Evolutionary conservation across 805 yeast genomes (phyloP).

Genomic region (Priceomyces fermenticarens): DNA sequence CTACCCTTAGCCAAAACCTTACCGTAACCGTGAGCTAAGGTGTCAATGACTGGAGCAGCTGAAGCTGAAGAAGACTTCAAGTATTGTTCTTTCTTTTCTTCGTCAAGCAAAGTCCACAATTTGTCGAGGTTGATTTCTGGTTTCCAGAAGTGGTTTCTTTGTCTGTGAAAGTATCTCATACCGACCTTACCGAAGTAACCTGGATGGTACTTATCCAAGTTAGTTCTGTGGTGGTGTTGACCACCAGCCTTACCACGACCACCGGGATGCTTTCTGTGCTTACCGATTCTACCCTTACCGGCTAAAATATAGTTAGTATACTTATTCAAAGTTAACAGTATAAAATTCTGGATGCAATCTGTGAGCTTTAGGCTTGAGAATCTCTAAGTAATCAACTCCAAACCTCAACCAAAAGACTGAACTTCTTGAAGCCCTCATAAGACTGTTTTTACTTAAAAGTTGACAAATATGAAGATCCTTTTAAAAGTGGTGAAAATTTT

Average conservation of each 20-base stretch:
- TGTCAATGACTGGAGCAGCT: constrained; percentile 98
- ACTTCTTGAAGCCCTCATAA: too few relatives aligned
- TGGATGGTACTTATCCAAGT: constrained; percentile 99
- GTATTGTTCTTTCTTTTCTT: constrained; percentile 92
- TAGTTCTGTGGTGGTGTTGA: constrained; percentile 99
- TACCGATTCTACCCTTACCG: constrained; percentile 99
- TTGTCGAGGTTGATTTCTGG: constrained; percentile 98
- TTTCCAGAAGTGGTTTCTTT: constrained; percentile 92
- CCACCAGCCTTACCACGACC: constrained; percentile 99
- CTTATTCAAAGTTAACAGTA: background rate
- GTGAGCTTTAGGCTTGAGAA: too few relatives aligned
- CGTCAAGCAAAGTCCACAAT: constrained; percentile 95
- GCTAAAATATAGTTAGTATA: constrained; percentile 53
- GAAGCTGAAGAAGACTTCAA: constrained; percentile 77
- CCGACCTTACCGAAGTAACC: constrained; percentile 99
- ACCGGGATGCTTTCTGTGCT: constrained; percentile 99
- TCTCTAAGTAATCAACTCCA: too few relatives aligned
- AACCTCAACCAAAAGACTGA: too few relatives aligned
- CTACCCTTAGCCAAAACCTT: constrained; percentile 99
- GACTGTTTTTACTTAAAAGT: too few relatives aligned
- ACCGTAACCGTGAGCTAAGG: constrained; percentile 99
- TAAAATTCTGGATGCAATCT: too few relatives aligned
- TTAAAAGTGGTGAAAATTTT: too few relatives aligned
- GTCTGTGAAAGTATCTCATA: constrained; percentile 99
- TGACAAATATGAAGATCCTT: too few relatives aligned